Conservation (phyloP, 139 green algal species). For the Chlorella sp. region DNA sequence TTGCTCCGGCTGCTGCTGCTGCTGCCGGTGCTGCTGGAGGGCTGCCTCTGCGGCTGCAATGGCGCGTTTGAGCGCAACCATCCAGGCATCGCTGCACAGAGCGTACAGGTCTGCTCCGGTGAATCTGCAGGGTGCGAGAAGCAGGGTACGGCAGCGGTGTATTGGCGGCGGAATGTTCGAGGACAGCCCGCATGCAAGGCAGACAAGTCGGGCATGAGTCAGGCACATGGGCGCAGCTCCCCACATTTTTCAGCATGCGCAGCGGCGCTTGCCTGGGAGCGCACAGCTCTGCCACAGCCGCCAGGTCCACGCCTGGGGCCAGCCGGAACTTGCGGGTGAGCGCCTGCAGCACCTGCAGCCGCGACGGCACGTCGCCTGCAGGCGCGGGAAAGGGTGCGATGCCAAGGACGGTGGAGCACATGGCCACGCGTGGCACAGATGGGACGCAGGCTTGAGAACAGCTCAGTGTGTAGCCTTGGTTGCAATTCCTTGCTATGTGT, state of each 20-base stretch:
- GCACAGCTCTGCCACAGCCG: slow-evolving; percentile 58
- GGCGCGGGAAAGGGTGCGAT: not conserved
- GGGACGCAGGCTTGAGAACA: not conserved
- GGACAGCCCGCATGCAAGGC: too few species aligned
- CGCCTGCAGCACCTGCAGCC: slow-evolving; percentile 68
- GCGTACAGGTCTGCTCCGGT: slow-evolving; percentile 96
- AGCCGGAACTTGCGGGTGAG: slow-evolving; percentile 92
- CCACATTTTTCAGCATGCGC: not conserved
- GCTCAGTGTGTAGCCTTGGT: not conserved
- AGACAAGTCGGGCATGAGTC: not conserved
- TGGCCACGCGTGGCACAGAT: not conserved
- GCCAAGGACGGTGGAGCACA: not conserved
- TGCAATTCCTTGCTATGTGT: not conserved
- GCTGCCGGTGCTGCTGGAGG: too few species aligned
- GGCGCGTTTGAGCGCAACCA: slow-evolving; percentile 66
- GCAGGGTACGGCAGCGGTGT: not conserved
- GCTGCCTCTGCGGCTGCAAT: slow-evolving; percentile 27
- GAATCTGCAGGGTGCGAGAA: slow-evolving; percentile 50
- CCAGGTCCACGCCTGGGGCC: slow-evolving; percentile 70
- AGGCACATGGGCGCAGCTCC: not conserved
- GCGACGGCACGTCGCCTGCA: slow-evolving; percentile 40
- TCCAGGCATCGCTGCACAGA: slow-evolving; percentile 93
- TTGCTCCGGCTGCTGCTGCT: slow-evolving; percentile 1
- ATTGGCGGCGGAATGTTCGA: not conserved
- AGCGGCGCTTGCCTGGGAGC: slow-evolving; percentile 38